phyloP scores from a whole-genome alignment of 2,329 filamentous ascomycete species.

The Trichophaea hybrida region DNA sequence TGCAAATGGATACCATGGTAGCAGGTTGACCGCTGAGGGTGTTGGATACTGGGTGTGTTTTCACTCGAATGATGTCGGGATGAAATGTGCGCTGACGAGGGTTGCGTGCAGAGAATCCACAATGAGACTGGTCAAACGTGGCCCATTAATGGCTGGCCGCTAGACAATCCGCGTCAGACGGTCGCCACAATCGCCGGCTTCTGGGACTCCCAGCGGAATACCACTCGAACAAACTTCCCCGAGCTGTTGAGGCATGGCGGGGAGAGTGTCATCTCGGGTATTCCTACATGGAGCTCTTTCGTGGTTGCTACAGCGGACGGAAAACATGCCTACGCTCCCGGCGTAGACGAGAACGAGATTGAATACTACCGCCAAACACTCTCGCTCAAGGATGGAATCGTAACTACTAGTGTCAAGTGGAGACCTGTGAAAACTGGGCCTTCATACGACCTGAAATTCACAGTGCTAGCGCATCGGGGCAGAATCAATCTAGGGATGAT shows the following conservation, averaged over 20 bases:
- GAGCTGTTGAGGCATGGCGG: constrained; percentile 56
- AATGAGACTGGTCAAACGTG: constrained; percentile 20
- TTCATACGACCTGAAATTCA: constrained; percentile 47
- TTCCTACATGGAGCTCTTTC: constrained; percentile 47
- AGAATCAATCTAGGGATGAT: constrained; percentile 38
- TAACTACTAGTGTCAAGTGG: constrained; percentile 55
- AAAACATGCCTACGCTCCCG: constrained; percentile 42
- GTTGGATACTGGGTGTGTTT: constrained; percentile 39
- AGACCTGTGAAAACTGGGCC: constrained; percentile 37
- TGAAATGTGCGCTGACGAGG: background rate
- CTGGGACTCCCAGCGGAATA: constrained; percentile 45
- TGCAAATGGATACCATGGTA: constrained; percentile 51
- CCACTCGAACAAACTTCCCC: constrained; percentile 48
- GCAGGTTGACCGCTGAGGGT: constrained; percentile 47
- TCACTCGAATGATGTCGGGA: background rate
- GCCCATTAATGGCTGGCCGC: constrained; percentile 49
- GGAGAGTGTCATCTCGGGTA: constrained; percentile 55
- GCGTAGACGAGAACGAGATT: constrained; percentile 44
- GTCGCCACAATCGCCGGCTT: constrained; percentile 57
- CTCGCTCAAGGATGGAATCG: constrained; percentile 47
- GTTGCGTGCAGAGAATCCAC: constrained; percentile 17
- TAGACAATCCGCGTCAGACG: constrained; percentile 47
- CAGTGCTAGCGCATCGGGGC: constrained; percentile 30
- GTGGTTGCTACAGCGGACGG: constrained; percentile 25
- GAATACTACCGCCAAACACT: constrained; percentile 46